Base-by-base conservation (phyloP, 2,329 filamentous ascomycete species). In the Scopulariopsis brevicaulis region DNA sequence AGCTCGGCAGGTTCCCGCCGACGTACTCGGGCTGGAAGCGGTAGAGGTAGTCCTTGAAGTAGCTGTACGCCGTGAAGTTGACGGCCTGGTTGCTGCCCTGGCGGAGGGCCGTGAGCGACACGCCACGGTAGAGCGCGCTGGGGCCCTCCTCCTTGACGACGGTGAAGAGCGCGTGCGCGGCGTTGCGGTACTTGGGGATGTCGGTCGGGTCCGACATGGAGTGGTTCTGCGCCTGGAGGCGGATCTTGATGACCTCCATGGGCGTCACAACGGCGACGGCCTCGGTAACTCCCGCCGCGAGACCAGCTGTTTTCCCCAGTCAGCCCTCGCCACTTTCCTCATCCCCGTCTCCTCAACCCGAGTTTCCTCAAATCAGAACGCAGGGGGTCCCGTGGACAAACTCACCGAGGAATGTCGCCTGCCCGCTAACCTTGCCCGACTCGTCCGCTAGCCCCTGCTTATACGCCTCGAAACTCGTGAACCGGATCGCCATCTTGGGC, bases 211-310 rank as follows among this genome's bases (percentile, higher is more conserved):
- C 94, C 54, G 94, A 91, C 86, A 99, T 94, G 70, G 85, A 90
- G 83, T 99, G 94, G 77, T 96, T 90, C 76, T 99, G 94, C 4
- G 93, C 93, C 79, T 99, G 94, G 65, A 99, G 83, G 54, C 94
- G 89, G 70, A 99, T 99, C 82, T 99, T 99, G 74, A 99, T 84
- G 61, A 99, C 94, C 77, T 99, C 94, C 94, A 99, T 99, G 6
- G 94, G 94, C 34, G 92, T 96, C 59, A 99, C 94, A 56, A 99
- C 90, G 54, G 89, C 87, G 52, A 99, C 93, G 63, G 94, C 94
- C 80, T 99, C 94, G 22, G 94, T 97, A 20, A 99, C 85, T 73
- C 94, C 94, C 28, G 94, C 94, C 25, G 89, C 83, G 53, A 99
- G 85, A 68, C 94, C 94, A 65, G 94, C 90, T 64, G 25, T 2